Evolutionary conservation across 805 yeast genomes (phyloP), one percentile per base, ranked within the genome.

Genomic region (Nakazawaea sp.): DNA sequence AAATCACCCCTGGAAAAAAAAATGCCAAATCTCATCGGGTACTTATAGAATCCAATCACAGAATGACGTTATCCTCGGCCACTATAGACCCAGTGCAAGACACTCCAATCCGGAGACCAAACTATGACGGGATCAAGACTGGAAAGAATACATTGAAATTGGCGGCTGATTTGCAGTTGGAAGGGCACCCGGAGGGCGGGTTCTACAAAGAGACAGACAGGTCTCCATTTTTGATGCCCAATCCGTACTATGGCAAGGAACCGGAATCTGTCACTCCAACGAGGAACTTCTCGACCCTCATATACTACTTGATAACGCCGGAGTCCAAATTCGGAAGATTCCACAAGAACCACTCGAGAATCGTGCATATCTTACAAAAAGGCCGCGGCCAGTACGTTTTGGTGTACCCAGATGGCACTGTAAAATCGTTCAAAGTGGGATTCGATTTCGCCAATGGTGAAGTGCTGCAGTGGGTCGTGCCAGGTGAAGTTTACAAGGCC

Each of bases 401-500:
- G 12, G 53, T 75, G 4, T 64, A 72, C 35, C 78, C 78, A 4
- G 61, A 70, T 43, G 78, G 79, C 1, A 41, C 41, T 3, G 51
- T 75, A 15, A 68, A 70, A 40, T 57, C 72, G 1, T 75, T 74
- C 48, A 61, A 59, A 17, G 80, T 73, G 19, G 81, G 81, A 0
- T 71, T 72, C 43, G 62, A 72, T 43, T 53, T 61, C 25, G 51
- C 53, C 0, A 53, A 53, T 10, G 77, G 77, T 5, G 78, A 73
- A 48, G 58, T 67, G 4, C 58, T 70, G 30, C 81, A 75, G 50
- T 75, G 80, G 80, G 78, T 75, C 5, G 80, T 75, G n/a, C 78
- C 76, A 9, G 76, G 78, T 1, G 78, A 70, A 10, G 72, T 68
- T 15, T 75, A 68, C 56, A 75, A 75, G 48, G 78, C 79, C 4